Evolutionary conservation across 2,329 filamentous ascomycete species (phyloP), one percentile per base, ranked within the genome.

Genomic region (Ambrosiella xylebori): DNA sequence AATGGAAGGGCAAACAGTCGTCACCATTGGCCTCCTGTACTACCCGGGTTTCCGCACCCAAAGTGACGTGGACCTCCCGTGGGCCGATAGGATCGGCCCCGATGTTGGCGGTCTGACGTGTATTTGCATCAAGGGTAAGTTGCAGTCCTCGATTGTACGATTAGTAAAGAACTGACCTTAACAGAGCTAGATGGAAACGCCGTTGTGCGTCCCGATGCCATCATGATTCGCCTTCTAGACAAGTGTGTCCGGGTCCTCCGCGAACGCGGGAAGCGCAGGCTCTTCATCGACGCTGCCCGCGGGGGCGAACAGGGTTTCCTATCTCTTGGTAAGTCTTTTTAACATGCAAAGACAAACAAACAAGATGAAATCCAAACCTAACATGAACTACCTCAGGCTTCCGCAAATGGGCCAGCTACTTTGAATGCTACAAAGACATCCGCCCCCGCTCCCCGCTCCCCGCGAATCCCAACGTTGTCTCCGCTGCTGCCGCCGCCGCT

Each of bases 71-170:
- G 77, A 81, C 62, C 66, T 82, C 8, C 78, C 78, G 1, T 82
- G 79, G 79, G 73, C 77, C 6, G 67, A 68, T 47, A 70, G 67
- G 1, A 73, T 81, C 58, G 75, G 73, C 9, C 65, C 67, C 49
- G 71, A 76, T 60, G 74, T 79, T 47, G 79, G 79, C 51, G 79
- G 79, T 35, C 73, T 80, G 40, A 75, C 78, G n/a, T 82, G 79
- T 65, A 76, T 82, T 56, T 81, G 76, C 66, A 74, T 81, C 61
- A 68, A 71, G 64, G 75, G 79, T 79, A 65, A 61, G 75, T 71
- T 57, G 1, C 27, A 37, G 39, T 27, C 1, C 8, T 27, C 37
- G 38, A n/a, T 13, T 11, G 11, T 36, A 3, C 17, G 8, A 35
- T 52, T 19, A 17, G 2, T 47, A 41, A n/a, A 44, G 36, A 15